Conservation (phyloP, 164 flowering plant species). For the Berberis vulgaris region DNA sequence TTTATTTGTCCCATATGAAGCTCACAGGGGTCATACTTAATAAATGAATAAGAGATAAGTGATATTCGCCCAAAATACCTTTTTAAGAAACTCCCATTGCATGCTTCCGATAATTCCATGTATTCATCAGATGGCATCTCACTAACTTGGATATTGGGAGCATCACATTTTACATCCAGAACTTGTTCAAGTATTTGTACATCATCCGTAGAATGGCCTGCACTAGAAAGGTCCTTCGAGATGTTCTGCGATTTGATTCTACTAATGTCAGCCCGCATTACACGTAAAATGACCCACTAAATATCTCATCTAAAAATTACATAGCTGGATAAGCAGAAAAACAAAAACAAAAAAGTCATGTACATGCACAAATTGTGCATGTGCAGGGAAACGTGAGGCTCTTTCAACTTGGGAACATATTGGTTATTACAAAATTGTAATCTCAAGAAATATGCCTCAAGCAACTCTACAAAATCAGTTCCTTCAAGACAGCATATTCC, state of each 20-base stretch:
- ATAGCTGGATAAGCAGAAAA: no score
- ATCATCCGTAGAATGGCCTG: slow-evolving; percentile 5
- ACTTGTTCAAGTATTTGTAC: slow-evolving; percentile 12
- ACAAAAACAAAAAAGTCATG: no score
- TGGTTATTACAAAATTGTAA: no score
- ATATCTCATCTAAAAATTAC: neutral
- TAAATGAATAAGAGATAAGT: no score
- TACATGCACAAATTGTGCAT: no score
- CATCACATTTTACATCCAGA: slow-evolving; percentile 14
- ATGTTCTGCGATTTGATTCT: slow-evolving; percentile 13
- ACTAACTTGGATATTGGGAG: slow-evolving; percentile 11
- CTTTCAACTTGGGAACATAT: no score
- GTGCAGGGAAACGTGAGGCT: no score
- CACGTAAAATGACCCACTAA: neutral
- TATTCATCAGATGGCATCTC: slow-evolving; percentile 18
- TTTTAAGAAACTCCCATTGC: slow-evolving; percentile 42
- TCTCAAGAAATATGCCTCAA: no score
- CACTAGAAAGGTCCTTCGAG: slow-evolving; percentile 14
- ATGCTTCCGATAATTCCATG: slow-evolving; percentile 16
- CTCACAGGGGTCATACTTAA: no score
- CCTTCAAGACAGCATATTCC: no score
- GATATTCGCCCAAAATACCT: slow-evolving; percentile 28
- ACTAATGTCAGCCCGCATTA: slow-evolving; percentile 30
- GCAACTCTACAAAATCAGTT: no score
- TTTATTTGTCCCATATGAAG: no score